These are phyloP conservation scores for Rosa chinensis DNA, from an alignment of 306 rosid species.

Conservation along the genomic window DNA sequence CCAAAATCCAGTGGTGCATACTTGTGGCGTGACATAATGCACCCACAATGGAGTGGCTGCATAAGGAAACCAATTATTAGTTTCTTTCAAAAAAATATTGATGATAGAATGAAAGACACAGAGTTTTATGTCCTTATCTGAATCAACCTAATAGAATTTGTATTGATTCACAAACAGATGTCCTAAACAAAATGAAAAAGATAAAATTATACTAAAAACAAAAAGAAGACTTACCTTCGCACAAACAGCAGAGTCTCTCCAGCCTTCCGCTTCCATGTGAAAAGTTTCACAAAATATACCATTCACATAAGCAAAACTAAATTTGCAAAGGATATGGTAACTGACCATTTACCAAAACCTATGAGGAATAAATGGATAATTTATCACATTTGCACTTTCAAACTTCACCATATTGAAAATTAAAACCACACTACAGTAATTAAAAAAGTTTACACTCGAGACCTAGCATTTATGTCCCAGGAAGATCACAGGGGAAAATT, in stretches of 20 bases:
- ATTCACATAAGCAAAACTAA: slow-evolving; percentile 20
- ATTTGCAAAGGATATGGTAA: slow-evolving; percentile 3
- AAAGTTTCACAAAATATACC: slow-evolving; percentile 30
- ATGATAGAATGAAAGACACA: not conserved
- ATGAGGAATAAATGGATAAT: not conserved
- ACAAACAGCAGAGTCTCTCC: slow-evolving; percentile 32
- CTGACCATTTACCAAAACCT: not conserved
- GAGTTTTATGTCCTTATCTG: not conserved
- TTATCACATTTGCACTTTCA: not conserved
- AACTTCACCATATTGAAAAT: not conserved
- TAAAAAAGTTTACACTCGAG: not conserved
- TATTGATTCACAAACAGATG: not conserved
- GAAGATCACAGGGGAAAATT: not conserved
- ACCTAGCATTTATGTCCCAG: not conserved
- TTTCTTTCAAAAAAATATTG: not conserved
- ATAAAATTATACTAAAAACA: not conserved
- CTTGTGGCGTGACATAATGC: slow-evolving; percentile 21
- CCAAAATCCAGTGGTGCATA: slow-evolving; percentile 15
- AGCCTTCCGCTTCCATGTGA: slow-evolving; percentile 25
- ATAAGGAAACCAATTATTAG: not conserved
- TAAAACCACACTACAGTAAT: not conserved
- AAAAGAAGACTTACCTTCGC: slow-evolving; percentile 25
- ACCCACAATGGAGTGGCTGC: slow-evolving; percentile 38
- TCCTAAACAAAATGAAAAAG: not conserved
- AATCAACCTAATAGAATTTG: not conserved